Base-by-base conservation (phyloP, 306 rosid genomes). In the Quercus ilex region DNA sequence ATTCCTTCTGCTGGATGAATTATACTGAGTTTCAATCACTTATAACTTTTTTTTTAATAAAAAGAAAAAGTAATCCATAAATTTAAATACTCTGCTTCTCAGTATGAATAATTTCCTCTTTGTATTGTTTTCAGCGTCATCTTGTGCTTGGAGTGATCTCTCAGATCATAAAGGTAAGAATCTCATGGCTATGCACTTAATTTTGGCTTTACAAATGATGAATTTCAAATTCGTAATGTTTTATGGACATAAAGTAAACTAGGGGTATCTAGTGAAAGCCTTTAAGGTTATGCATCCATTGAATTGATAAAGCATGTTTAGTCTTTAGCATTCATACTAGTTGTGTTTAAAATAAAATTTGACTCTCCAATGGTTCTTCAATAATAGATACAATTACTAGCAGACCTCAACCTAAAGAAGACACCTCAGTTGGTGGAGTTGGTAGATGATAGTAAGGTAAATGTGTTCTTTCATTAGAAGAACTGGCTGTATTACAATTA, bases 371-470 rank as follows among this genome's bases (percentile, higher is more conserved):
- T 69, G 75, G 49, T 77, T 84, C 63, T 77, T 74, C 72, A 69
- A 43, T 77, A 64, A 59, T 77, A 95, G 99, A 95, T 95, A 87
- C 99, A 95, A 95, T 76, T 95, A 84, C 67, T 95, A 90, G 98
- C 99, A 2, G 93, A 93, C 85, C 98, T 95, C 77, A 92, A 95
- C 90, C 86, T 95, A 70, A 95, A 89, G 89, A 95, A 95, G 84
- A 95, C 99, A 71, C 99, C 99, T 74, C 98, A 95, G 81, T 83
- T 95, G 71, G 89, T 95, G 85, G 98, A 93, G 86, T 88, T 95
- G 94, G 94, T 93, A 82, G 98, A 75, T 74, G 97, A 95, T 81
- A 85, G 91, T 78, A 87, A 93, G 90, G 99, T 91, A 85, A 78
- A 73, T 31, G 74, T 38, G 28, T 82, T 78, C 35, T 64, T 64